Base-by-base conservation (phyloP, 192 early-diverging fungal species). In the Mortierella antarctica region DNA sequence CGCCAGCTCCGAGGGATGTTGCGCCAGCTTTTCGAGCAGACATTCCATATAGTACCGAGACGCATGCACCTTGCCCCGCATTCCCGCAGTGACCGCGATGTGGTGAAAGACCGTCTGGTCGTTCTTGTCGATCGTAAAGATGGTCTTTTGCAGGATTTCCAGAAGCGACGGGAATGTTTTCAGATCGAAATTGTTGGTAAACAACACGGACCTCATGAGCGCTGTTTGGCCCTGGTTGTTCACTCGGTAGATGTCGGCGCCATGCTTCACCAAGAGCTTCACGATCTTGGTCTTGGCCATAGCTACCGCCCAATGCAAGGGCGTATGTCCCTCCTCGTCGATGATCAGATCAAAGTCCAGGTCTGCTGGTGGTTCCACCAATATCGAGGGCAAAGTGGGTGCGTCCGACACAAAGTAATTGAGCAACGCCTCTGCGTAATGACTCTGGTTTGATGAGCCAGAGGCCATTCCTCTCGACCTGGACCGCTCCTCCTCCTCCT, bases 221-320 rank as follows among this genome's bases (percentile, higher is more conserved):
- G 96, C 92, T 17, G 96, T 94, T 83, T 99, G 95, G 20, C 97
- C 96, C 44, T 87, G 87, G 52, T 91, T 88, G 71, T 99, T 99
- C 45, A 90, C 86, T 49, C 85, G 72, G 31, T 87, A 88, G 14
- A 92, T 83, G 63, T 96, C 89, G 10, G 94, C 93, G 0, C 93
- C 94, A 50, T 89, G 90, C 46, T 91, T 82, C 7, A 98, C 83
- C 59, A 99, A 81, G 6, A 95, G 76, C 18, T 88, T 83, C 15
- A 97, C 87, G 10, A 98, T 86, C 31, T 89, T 83, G 53, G 93
- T 89, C 14, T 91, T 81, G 0, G 92, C 98, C 68, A 98, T 90
- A 9, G 96, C 96, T 4, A 96, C 93, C 5, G 98, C 94, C 97
- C 97, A 99, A 65, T 99, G 98, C 10, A 98, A 84, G 3, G 94